Base-by-base conservation (phyloP, 805 yeast genomes). In the Zygotorulaspora sp. region DNA sequence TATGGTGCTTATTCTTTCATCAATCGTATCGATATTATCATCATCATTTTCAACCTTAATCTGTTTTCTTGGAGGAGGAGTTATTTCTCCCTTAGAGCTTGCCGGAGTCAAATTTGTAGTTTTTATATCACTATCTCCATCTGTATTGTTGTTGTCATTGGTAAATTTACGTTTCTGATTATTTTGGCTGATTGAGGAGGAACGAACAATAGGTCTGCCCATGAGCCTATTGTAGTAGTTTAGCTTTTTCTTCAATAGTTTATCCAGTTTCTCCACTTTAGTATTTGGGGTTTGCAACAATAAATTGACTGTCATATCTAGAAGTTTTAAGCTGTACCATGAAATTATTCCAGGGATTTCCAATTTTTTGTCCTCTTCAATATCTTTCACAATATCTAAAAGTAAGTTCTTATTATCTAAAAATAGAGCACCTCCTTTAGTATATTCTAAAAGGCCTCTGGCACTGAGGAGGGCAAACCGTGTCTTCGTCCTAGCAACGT, bases 361-460 rank as follows among this genome's bases (percentile, higher is more conserved):
- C 31, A 70, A 61, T 14, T 61, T 62, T 31, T 77, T 71, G 49
- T 78, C 83, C 10, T 57, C 49, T 47, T 67, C 74, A 40, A 82
- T 61, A 33, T 72, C 75, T 15, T 66, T 61, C 2, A 80, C 59
- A 2, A 78, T 68, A 20, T 66, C 72, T 14, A 67, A 59, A 32
- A 87, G 61, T 32, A 83, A 62, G 22, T 62, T 68, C 47, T 77
- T 81, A 54, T 80, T 77, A 35, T 80, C 87, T 53, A 77, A 83
- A 54, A 80, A 78, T 38, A 87, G 61, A 1, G 90, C 79, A 0
- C 96, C 95, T 25, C 88, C 87, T 55, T 85, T 77, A 2, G 85
- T 78, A 55, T 84, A 86, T 45, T 87, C 96, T 39, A 88, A 65
- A 0, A 87, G 76, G 11, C 94, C 88, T 45, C 77, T 76, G 0